Percentiles rank a stretch among this genome's conserved stretches.
These are phyloP conservation scores for Phialemonium atrogriseum DNA, from an alignment of 2,329 filamentous ascomycete species.

Conservation along the genomic window DNA sequence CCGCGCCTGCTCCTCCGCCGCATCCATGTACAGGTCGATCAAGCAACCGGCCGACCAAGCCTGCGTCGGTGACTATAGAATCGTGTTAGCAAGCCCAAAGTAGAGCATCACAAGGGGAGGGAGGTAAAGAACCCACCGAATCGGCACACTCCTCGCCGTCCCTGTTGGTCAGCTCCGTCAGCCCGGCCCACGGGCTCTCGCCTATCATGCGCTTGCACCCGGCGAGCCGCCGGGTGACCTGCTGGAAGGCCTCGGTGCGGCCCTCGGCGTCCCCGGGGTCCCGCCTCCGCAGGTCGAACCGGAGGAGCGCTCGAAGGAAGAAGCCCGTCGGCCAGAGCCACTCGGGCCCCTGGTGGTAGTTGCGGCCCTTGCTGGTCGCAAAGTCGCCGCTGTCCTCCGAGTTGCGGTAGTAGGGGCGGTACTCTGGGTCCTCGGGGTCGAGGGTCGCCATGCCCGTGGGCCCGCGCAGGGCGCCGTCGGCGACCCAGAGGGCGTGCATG, in stretches of 20 bases:
- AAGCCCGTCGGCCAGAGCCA: slow-evolving; percentile 98
- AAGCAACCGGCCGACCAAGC: slow-evolving; percentile 93
- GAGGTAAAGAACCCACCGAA: slow-evolving; percentile 55
- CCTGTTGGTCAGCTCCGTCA: slow-evolving; percentile 91
- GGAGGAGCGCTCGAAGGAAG: slow-evolving; percentile 83
- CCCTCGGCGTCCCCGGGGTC: slow-evolving; percentile 48
- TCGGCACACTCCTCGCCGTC: slow-evolving; percentile 75
- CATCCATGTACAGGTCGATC: slow-evolving; percentile 94
- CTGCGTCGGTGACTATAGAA: slow-evolving; percentile 73
- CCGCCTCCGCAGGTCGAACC: slow-evolving; percentile 76
- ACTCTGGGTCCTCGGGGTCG: slow-evolving; percentile 86
- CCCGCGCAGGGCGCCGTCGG: slow-evolving; percentile 72
- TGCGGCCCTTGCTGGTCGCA: slow-evolving; percentile 84
- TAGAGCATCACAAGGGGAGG: slow-evolving; percentile 1
- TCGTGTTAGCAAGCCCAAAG: slow-evolving; percentile 9
- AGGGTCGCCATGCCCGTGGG: slow-evolving; percentile 94
- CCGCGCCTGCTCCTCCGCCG: slow-evolving; percentile 44
- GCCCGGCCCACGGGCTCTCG: slow-evolving; percentile 76
- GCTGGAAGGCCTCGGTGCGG: slow-evolving; percentile 83
- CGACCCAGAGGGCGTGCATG: slow-evolving; percentile 68
- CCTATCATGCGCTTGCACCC: slow-evolving; percentile 81
- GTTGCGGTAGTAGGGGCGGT: slow-evolving; percentile 91
- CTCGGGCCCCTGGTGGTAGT: slow-evolving; percentile 97
- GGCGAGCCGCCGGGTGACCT: slow-evolving; percentile 73
- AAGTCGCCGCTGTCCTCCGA: slow-evolving; percentile 89